These are phyloP conservation scores for Didymella lethalis DNA, from an alignment of 2,329 filamentous ascomycete genomes.

Conservation along the genomic window DNA sequence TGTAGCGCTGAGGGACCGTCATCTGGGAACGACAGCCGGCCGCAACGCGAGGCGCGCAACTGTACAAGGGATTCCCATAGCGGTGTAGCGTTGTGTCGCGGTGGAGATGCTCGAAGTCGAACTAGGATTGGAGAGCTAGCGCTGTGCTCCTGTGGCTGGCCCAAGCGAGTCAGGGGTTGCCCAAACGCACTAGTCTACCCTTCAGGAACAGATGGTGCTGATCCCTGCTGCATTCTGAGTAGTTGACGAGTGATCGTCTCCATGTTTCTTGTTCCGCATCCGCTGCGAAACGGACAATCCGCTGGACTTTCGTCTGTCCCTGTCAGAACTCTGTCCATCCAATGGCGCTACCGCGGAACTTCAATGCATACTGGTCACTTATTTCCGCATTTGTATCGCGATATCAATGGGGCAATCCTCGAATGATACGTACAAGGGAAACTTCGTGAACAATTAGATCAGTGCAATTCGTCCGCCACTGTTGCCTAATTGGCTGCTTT, in stretches of 20 bases:
- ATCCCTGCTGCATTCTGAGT: conserved; percentile 30
- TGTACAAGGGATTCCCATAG: conserved; percentile 32
- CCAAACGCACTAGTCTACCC: conserved; percentile 11
- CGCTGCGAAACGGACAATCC: conserved; percentile 29
- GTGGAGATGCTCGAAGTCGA: conserved; percentile 29
- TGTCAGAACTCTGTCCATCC: conserved; percentile 8
- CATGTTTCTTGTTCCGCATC: conserved; percentile 26
- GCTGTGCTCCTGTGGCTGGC: conserved; percentile 31
- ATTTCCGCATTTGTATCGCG: conserved; percentile 6
- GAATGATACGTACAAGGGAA: conserved; percentile 6
- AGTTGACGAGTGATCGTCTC: conserved; percentile 27
- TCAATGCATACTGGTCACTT: conserved; percentile 4
- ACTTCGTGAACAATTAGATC: neutral
- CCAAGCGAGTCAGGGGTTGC: conserved; percentile 41
- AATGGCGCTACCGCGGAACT: conserved; percentile 10
- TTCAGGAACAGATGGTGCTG: conserved; percentile 34
- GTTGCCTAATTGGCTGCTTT: conserved; percentile 9
- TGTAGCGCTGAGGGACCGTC: conserved; percentile 28
- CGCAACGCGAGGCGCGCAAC: conserved; percentile 23
- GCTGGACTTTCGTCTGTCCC: conserved; percentile 16
- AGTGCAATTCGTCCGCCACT: conserved; percentile 9
- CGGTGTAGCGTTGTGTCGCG: conserved; percentile 34
- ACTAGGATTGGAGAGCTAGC: conserved; percentile 28
- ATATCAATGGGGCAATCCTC: conserved; percentile 8
- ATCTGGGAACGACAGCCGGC: conserved; percentile 34